Evolutionary conservation across 108 stramenopile genomes (phyloP), one percentile per base, ranked within the genome.

Genomic region (Fistulifera solaris): DNA sequence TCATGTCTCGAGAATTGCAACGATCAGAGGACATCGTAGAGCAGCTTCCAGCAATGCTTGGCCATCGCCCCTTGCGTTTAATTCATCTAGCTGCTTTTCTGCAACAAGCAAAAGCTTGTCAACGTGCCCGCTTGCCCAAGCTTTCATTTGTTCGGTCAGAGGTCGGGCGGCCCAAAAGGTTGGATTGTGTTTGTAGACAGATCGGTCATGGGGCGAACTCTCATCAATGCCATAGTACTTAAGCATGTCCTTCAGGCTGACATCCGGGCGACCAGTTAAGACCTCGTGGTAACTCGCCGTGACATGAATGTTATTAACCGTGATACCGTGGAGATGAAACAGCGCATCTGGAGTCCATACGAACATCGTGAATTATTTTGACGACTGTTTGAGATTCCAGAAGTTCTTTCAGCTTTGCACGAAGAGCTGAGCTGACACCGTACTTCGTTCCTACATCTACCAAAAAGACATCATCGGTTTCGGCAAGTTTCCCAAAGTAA

Each of bases 261-360:
- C 7, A 28, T 54, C 45, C 24, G 47, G 41, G 2, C 14, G 21
- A 18, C 53, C 52, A 21, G 58, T 47, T 19, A 68, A 13, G 38
- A 58, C 52, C 15, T 52, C 31, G 15, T 64, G 67, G 28, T 48
- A 68, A 28, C 63, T 58, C 14, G 50, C 58, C 21, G 71, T 72
- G 45, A 68, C 63, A 56, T 72, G 67, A n/a, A 72, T 45, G 54
- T 65, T 64, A 8, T 63, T 68, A 8, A 72, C 40, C 21, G 14
- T 52, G 40, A 71, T 67, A 0, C 66, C 70, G 24, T 59, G 58
- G 6, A 39, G 57, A 56, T 72, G 71, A 42, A 50, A 59, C 1
- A 72, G 47, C 19, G 71, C 71, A 68, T 72, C 71, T n/a, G 23
- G 54, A 63, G 42, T 68, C 71, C 71, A 68, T 64, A 27, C 67